Conservation (phyloP, 345 rosid species). For the Alliaria petiolata region DNA sequence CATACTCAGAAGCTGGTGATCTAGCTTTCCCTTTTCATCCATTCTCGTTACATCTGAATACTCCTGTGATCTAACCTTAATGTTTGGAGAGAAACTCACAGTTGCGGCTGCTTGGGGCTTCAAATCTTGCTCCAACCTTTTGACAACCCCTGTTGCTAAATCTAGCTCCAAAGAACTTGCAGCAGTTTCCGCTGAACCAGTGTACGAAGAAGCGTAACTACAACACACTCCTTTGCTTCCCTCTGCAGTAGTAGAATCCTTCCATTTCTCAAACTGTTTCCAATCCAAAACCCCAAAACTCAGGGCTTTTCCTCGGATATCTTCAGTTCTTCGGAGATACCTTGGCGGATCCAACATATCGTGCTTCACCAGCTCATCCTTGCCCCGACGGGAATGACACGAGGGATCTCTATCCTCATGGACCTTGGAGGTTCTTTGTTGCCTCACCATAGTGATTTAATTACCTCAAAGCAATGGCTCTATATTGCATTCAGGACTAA, state of each 20-base stretch:
- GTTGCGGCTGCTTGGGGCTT: conserved; percentile 18
- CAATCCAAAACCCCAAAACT: conserved; percentile 90
- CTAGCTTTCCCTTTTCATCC: conserved; percentile 16
- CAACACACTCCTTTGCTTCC: conserved; percentile 19
- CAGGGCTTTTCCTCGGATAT: conserved; percentile 57
- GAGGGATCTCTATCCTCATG: conserved; percentile 37
- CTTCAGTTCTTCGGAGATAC: conserved; percentile 50
- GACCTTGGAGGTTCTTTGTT: conserved; percentile 34
- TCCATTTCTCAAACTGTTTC: conserved; percentile 60
- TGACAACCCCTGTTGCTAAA: conserved; percentile 16
- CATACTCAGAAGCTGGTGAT: conserved; percentile 26
- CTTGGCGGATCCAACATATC: conserved; percentile 66
- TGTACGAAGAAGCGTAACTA: conserved; percentile 28
- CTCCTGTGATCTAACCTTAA: conserved; percentile 31
- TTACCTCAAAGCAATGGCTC: conserved; percentile 5
- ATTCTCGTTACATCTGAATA: conserved; percentile 24
- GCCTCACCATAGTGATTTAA: conserved; percentile 15
- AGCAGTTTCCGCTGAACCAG: conserved; percentile 27
- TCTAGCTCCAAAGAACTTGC: conserved; percentile 33
- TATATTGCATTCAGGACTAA: neutral
- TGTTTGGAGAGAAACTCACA: conserved; percentile 32
- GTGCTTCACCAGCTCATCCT: conserved; percentile 64
- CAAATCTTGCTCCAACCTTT: conserved; percentile 23
- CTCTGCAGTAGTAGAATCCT: conserved; percentile 32
- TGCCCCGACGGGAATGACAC: conserved; percentile 3